These are phyloP conservation scores for Shiraia sp. DNA, from an alignment of 2,329 filamentous ascomycete species.

Conservation along the genomic window DNA sequence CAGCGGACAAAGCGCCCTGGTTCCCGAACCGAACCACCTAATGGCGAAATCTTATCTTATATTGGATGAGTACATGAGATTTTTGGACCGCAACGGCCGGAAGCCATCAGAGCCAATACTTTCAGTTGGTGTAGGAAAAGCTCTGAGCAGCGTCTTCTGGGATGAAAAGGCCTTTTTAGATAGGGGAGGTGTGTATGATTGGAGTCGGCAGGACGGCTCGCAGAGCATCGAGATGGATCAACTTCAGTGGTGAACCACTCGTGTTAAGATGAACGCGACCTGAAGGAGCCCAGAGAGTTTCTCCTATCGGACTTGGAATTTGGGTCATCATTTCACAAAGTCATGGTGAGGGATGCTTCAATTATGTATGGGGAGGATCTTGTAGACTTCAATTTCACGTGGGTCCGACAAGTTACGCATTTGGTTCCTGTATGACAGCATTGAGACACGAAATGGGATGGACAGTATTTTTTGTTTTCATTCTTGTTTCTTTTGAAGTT, in stretches of 20 bases:
- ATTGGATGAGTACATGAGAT: constrained; percentile 57
- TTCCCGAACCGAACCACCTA: constrained; percentile 51
- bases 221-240: constrained; percentile 1
- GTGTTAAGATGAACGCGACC: too few species aligned
- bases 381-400: too few species aligned
- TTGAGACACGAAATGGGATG: too few species aligned
- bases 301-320: too few species aligned
- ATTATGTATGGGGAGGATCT: too few species aligned
- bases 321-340: too few species aligned
- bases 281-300: too few species aligned
- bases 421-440: too few species aligned
- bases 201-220: constrained; percentile 32
- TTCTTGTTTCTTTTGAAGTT: too few species aligned
- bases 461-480: too few species aligned
- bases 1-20: constrained; percentile 49
- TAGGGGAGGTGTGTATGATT: constrained; percentile 56
- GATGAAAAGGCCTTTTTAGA: constrained; percentile 51
- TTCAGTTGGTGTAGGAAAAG: constrained; percentile 53
- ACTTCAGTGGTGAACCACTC: constrained; percentile 10
- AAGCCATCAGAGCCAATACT: constrained; percentile 45
- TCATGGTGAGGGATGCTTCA: too few species aligned
- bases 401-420: too few species aligned
- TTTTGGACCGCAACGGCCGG: constrained; percentile 45
- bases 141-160: constrained; percentile 52
- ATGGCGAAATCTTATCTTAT: constrained; percentile 59